phyloP scores from a whole-genome alignment of 371 early-diverging fungal genomes.

The Apophysomyces sp. region DNA sequence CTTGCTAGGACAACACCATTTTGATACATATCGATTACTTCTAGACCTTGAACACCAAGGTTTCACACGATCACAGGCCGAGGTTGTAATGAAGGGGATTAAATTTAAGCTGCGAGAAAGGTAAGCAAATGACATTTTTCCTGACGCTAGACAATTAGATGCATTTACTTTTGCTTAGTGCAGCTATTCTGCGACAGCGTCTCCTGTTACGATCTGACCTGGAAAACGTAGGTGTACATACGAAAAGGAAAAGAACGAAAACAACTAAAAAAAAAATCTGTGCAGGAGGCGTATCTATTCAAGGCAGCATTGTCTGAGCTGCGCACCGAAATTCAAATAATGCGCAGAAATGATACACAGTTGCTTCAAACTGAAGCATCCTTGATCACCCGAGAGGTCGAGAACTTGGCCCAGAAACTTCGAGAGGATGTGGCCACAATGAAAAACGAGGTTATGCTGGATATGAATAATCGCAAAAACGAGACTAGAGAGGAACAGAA shows the following conservation, averaged over 20 bases:
- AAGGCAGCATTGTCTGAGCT: conserved; percentile 81
- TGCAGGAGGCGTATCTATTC: conserved; percentile 66
- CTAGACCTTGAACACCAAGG: conserved; percentile 61
- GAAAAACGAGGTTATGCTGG: conserved; percentile 86
- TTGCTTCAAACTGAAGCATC: conserved; percentile 74
- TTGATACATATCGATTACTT: conserved; percentile 74
- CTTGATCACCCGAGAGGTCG: conserved; percentile 77
- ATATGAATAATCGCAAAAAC: conserved; percentile 87
- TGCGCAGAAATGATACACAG: conserved; percentile 85
- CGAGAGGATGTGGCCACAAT: conserved; percentile 75
- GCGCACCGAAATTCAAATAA: conserved; percentile 82
- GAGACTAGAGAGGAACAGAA: conserved; percentile 82
- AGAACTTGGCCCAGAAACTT: conserved; percentile 69
- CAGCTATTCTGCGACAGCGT: conserved; percentile 16
- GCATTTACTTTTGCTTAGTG: conserved; percentile 4
- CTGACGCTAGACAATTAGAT: not conserved
- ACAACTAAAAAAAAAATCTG: not conserved
- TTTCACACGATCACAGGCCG: conserved; percentile 68
- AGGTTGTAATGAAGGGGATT: conserved; percentile 72
- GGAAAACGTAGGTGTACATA: conserved; percentile 35
- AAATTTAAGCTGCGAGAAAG: conserved; percentile 61
- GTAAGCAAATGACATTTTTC: conserved; percentile 21
- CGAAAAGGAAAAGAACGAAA: not conserved
- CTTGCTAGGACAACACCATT: conserved; percentile 44
- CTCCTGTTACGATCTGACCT: conserved; percentile 48